Conservation (phyloP, 225 moss, liverwort and hornwort species). For the Lunularia cruciata region DNA sequence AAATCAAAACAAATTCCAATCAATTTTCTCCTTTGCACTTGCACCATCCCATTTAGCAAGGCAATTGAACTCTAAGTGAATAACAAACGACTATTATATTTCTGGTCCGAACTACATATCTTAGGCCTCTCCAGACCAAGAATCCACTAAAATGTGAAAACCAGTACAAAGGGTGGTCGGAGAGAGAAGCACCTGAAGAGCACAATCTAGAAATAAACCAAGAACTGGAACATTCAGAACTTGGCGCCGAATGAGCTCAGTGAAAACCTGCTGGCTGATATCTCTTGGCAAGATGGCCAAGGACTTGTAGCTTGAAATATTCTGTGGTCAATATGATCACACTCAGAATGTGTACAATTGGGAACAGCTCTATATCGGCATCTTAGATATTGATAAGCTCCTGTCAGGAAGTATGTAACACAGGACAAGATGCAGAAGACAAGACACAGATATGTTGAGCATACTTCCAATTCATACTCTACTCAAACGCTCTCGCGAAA, state of each 20-base stretch:
- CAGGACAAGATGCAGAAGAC: background rate
- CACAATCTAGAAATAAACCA: slow-evolving; percentile 59
- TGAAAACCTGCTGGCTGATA: slow-evolving; percentile 74
- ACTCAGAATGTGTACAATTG: background rate
- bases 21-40: no score
- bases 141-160: no score
- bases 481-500: no score
- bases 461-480: no score
- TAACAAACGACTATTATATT: no score
- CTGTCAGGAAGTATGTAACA: background rate
- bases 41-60: no score
- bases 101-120: no score
- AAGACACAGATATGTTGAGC: background rate
- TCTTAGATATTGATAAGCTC: no score
- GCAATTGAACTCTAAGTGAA: no score
- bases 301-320: slow-evolving; percentile 48
- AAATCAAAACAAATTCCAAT: background rate
- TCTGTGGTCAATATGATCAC: slow-evolving; percentile 34
- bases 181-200: slow-evolving; percentile 55
- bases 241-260: slow-evolving; percentile 70
- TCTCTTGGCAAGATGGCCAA: slow-evolving; percentile 70
- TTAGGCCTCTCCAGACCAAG: no score
- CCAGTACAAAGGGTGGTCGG: no score
- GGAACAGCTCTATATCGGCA: no score
- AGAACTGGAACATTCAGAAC: slow-evolving; percentile 54